Percentiles rank a stretch among this genome's conserved stretches.
These are phyloP conservation scores for Acidiella bohemica DNA, from an alignment of 495 filamentous ascomycete genomes.

Conservation along the genomic window DNA sequence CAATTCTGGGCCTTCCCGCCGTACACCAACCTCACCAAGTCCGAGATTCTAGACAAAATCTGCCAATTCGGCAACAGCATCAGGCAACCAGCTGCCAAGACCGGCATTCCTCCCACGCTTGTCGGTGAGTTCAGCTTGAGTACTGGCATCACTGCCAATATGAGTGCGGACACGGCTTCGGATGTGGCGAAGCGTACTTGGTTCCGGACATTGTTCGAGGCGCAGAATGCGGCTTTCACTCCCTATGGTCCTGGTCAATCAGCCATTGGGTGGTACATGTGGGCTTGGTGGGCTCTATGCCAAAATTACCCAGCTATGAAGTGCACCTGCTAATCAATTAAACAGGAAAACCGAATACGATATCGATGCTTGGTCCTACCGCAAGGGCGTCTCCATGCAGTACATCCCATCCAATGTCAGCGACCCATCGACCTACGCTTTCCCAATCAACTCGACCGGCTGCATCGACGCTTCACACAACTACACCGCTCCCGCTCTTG, in stretches of 20 bases:
- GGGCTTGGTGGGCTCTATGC: no score
- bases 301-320: no score
- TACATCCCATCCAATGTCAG: slow-evolving; percentile 11
- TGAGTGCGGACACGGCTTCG: background rate
- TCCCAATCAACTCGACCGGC: slow-evolving; percentile 5
- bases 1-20: slow-evolving; percentile 14
- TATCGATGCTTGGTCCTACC: slow-evolving; percentile 14
- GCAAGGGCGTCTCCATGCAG: slow-evolving; percentile 1
- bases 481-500: slow-evolving; percentile 1
- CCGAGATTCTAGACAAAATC: slow-evolving; percentile 4
- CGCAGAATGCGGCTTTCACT: slow-evolving; percentile 9
- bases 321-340: no score
- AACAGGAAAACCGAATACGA: slow-evolving; percentile 14
- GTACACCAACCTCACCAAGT: background rate
- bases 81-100: slow-evolving; percentile 2
- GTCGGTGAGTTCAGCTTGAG: slow-evolving; percentile 12
- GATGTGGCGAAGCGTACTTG: slow-evolving; percentile 6
- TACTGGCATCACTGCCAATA: slow-evolving; percentile 7
- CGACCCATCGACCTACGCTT: slow-evolving; percentile 9
- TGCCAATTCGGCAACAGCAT: slow-evolving; percentile 2
- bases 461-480: slow-evolving; percentile 1
- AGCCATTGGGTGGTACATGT: slow-evolving; percentile 13
- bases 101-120: slow-evolving; percentile 10
- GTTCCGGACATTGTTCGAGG: slow-evolving; percentile 9
- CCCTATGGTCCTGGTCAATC: slow-evolving; percentile 1